Evolutionary conservation across 805 yeast genomes (phyloP).

Genomic region (Wickerhamiella azymoides): DNA sequence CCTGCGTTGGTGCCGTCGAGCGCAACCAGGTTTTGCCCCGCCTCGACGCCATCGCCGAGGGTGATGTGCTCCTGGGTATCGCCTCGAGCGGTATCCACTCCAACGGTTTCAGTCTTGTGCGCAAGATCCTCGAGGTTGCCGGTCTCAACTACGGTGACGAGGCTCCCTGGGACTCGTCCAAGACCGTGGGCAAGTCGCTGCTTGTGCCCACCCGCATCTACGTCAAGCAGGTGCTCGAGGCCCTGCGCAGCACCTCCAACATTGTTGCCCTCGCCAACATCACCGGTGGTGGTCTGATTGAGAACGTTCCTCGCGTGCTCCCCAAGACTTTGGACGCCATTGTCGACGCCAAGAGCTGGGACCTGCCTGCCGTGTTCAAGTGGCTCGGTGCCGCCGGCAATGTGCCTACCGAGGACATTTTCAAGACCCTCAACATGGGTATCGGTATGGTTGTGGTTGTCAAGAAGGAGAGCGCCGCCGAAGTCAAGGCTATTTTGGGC

Average conservation of each 20-base stretch:
- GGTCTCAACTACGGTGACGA: conserved; percentile 54
- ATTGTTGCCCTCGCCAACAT: conserved; percentile 88
- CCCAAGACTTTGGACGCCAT: conserved; percentile 69
- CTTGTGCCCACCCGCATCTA: conserved; percentile 86
- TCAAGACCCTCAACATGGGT: conserved; percentile 91
- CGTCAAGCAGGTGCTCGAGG: conserved; percentile 76
- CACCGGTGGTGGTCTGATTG: conserved; percentile 97
- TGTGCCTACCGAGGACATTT: conserved; percentile 70
- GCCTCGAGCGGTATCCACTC: conserved; percentile 92
- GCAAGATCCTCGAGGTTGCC: conserved; percentile 73
- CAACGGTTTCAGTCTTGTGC: conserved; percentile 87
- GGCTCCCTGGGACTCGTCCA: conserved; percentile 73
- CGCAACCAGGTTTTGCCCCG: conserved; percentile 65
- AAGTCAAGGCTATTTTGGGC: conserved; percentile 37
- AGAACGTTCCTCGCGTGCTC: conserved; percentile 88
- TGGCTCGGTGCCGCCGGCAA: conserved; percentile 90
- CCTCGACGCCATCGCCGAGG: conserved; percentile 49
- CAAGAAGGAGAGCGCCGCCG: conserved; percentile 48
- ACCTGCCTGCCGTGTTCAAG: conserved; percentile 75
- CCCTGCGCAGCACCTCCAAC: conserved; percentile 37
- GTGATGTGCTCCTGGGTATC: conserved; percentile 75
- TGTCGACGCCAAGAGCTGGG: conserved; percentile 70
- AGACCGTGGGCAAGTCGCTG: conserved; percentile 73
- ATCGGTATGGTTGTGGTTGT: conserved; percentile 92
- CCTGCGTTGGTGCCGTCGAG: conserved; percentile 92